Evolutionary conservation across 202 grass and related monocot species (phyloP), one percentile per base, ranked within the genome.

Genomic region (Carex arenaria): DNA sequence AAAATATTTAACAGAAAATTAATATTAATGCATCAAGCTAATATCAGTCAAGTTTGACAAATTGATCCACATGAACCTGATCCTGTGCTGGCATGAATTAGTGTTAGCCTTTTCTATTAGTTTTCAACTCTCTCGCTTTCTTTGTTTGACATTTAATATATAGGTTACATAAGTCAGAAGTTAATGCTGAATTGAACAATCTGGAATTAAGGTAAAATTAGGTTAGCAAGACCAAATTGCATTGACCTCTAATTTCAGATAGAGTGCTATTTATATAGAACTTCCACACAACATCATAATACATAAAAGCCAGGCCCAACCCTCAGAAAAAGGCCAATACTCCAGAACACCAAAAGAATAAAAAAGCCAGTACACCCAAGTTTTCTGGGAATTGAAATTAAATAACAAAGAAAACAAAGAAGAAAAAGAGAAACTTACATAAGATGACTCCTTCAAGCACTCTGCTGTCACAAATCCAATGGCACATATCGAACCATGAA

Each of bases 401-500:
- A 75, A 54, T 40, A 59, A 74, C 23, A 74, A 51, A 57, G 45
- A 17, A 26, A 65, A 65, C 5, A 82, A 65, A 40, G 26, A 66
- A 20, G 15, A 67, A 12, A 54, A 30, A 18, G 17, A 75, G 55
- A 59, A 85, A 38, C 92, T 53, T 86, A 94, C 94, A 84, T 80
- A 90, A 78, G 85, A 84, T 71, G 88, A 77, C 80, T 91, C 85
- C 86, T 97, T 94, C 87, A 93, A 85, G 87, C 89, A 89, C 60
- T 93, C 90, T 65, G 94, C 92, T 7, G 90, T 86, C 69, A 88
- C 65, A 90, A 91, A 94, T 82, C 94, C 94, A 4, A 93, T 88
- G 20, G 92, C 86, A 87, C 90, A 97, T 84, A 97, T 85, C 3
- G 84, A 65, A 83, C 94, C 94, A 83, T 97, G 94, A 78, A 85